phyloP scores from a whole-genome alignment of 225 moss, liverwort and hornwort species.

The Pseudisothecium myosuroides region DNA sequence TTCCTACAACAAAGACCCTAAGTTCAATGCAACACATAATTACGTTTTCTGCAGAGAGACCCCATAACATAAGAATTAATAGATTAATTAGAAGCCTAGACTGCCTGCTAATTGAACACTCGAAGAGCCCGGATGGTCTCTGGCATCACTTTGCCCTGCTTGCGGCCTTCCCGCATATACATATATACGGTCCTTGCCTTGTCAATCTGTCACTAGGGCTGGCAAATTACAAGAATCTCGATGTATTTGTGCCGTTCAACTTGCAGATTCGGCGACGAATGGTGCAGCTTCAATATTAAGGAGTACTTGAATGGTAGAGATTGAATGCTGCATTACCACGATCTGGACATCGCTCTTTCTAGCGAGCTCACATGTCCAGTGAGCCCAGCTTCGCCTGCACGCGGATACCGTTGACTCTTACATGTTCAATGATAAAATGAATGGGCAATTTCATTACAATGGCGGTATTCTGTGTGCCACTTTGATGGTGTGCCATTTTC shows the following conservation, averaged over 20 bases:
- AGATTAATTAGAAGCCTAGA: background rate
- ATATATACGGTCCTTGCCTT: background rate
- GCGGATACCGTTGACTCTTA: background rate
- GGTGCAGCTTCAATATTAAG: background rate
- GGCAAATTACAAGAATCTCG: background rate
- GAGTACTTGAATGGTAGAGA: background rate
- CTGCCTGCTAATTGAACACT: no score
- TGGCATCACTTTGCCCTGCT: no score
- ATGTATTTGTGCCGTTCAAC: background rate
- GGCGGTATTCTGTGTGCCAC: no score
- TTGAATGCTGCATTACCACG: background rate
- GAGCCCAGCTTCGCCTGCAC: background rate
- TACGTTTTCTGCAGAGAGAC: background rate
- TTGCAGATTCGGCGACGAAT: background rate
- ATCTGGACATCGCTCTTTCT: background rate
- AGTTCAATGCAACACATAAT: background rate
- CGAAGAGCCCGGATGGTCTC: no score
- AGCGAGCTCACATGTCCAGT: background rate
- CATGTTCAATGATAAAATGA: background rate
- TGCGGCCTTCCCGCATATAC: no score
- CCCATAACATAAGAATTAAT: background rate
- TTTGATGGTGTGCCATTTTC: no score
- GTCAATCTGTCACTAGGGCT: background rate
- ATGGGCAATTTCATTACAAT: no score
- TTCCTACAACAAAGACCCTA: background rate